Base-by-base conservation (phyloP, 2,329 filamentous ascomycete genomes). In the Stemphylium beticola region DNA sequence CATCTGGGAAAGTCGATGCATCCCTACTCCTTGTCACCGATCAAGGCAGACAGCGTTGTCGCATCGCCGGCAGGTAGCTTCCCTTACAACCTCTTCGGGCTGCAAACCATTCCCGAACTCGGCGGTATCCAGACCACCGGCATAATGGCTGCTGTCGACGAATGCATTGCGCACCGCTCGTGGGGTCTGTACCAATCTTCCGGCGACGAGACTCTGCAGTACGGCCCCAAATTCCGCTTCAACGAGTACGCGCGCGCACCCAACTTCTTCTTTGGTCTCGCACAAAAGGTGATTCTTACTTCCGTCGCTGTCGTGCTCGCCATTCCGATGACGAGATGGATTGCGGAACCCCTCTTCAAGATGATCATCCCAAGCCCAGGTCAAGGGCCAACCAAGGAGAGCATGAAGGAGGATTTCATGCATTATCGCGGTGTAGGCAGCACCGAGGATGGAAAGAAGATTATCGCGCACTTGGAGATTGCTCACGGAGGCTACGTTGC, bases 401-500 rank as follows among this genome's bases (percentile, higher is more conserved):
- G 66, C 79, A 79, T 81, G 41, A 81, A 79, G 62, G 82, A 82
- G 32, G 84, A 91, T 45, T 80, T 82, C 49, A 73, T 90, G 24
- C 85, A 88, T 68, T 89, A 85, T 67, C 81, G 84, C 11, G 87
- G 82, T 4, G 78, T 90, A 17, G 90, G 83, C 1, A 80, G 78
- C n/a, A 85, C 87, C 3, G 77, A 81, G 65, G 73, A 69, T 51
- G 75, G 73, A 18, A 72, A 76, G 74, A 79, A 82, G 64, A 87
- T 84, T 0, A 82, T 80, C 44, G 83, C 81, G 47, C 81, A 81
- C 47, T 81, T 85, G 36, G 78, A 80, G 62, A 86, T 81, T 60
- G 74, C 80, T 4, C 88, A 89, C 3, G 83, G 83, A 63, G 79
- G 86, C 69, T 93, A 93, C 72, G 76, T 78, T n/a, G 74, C 91